Base-by-base conservation (phyloP, 2,329 filamentous ascomycete species). In the Colletotrichum melonis region DNA sequence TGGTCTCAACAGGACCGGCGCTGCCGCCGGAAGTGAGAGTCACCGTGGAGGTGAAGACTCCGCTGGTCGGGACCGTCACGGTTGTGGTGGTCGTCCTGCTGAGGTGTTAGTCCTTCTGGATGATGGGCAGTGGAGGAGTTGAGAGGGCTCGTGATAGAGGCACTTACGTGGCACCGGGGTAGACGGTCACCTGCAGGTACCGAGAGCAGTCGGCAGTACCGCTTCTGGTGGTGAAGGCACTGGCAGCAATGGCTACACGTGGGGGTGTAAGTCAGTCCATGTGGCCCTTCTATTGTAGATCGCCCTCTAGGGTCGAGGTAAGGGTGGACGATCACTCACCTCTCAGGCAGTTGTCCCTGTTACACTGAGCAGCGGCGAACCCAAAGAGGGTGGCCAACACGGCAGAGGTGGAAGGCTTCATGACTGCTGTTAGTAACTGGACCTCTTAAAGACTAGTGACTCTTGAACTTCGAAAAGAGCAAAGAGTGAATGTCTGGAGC, bases 271-370 rank as follows among this genome's bases (percentile, higher is more conserved):
- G 60, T 73, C 42, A 71, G 71, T n/a, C 24, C 5, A 24, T 5
- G 8, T 30, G 32, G 69, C n/a, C 24, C 26, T 55, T 22, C 46
- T 26, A n/a, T 22, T 22, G 46, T 7, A 42, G 49, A 71, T 70
- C 32, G 9, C 32, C 60, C 12, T 22, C 32, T 6, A n/a, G 24
- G 8, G 6, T 6, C 9, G 46, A 62, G 32, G 46, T 35, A 57
- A 16, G 56, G 60, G 56, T 60, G 46, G 28, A 52, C 38, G 22
- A 22, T 32, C 56, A 46, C 71, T 24, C 46, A 71, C 71, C 71
- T 71, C 71, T 42, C 22, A 70, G 56, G 59, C 71, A 73, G 71
- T 73, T 73, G 71, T 73, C 71, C 67, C 67, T 73, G 67, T 60
- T 62, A 57, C 71, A 73, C 24, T 73, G 60, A 54, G 71, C 71